phyloP scores from a whole-genome alignment of 2,329 filamentous ascomycete genomes.

The Fusarium sp. region DNA sequence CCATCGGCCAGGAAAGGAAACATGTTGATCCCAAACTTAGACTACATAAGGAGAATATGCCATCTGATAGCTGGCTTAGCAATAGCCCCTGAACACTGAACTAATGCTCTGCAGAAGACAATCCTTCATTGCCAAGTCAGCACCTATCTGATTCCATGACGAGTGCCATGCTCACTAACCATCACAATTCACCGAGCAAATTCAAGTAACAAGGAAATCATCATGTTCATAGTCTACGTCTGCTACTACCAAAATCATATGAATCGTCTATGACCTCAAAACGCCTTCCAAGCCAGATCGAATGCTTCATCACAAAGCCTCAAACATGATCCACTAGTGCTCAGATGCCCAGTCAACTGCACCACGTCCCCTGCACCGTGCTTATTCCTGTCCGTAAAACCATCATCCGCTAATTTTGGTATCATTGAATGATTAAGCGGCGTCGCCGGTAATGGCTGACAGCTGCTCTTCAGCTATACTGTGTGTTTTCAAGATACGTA shows the following conservation, averaged over 20 bases:
- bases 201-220: slow-evolving; percentile 43
- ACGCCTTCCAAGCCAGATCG: slow-evolving; percentile 55
- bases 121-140: too few species aligned
- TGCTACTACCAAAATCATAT: slow-evolving; percentile 53
- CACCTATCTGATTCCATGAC: neutral
- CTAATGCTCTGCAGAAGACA: too few species aligned
- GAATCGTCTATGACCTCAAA: slow-evolving; percentile 58
- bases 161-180: too few species aligned
- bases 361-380: slow-evolving; percentile 17
- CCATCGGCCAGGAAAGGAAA: too few species aligned
- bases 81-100: too few species aligned
- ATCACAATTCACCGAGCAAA: neutral
- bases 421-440: slow-evolving; percentile 50
- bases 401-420: slow-evolving; percentile 44
- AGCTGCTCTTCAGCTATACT: slow-evolving; percentile 38
- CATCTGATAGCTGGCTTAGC: too few species aligned
- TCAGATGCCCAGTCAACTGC: slow-evolving; percentile 33
- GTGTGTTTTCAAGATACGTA: slow-evolving; percentile 11
- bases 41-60: too few species aligned
- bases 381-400: slow-evolving; percentile 26
- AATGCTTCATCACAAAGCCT: slow-evolving; percentile 48
- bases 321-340: slow-evolving; percentile 42
- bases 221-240: slow-evolving; percentile 53
- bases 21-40: too few species aligned
- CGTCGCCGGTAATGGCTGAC: slow-evolving; percentile 35